A percentile compares a stretch with the other conserved stretches of the same genome.
Evolutionary conservation across 306 rosid species (phyloP).

Genomic region (Canavalia ensiformis): DNA sequence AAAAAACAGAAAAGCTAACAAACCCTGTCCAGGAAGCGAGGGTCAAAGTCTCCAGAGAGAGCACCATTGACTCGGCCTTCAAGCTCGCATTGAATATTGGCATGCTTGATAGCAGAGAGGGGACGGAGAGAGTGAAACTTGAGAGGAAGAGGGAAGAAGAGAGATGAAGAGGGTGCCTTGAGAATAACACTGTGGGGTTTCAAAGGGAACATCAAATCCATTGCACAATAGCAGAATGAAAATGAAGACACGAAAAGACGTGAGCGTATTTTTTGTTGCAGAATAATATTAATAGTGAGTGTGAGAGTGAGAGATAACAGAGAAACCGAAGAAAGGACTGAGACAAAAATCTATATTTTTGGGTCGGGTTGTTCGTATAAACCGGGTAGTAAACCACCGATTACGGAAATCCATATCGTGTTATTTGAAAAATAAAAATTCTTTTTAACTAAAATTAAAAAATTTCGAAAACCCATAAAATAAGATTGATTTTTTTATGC

Average conservation of each 20-base stretch:
- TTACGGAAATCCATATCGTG: neutral
- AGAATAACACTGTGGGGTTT: conserved; percentile 48
- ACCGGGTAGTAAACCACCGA: neutral
- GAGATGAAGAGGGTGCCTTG: conserved; percentile 47
- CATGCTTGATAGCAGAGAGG: conserved; percentile 54
- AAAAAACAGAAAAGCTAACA: conserved; percentile 26
- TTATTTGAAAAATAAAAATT: neutral
- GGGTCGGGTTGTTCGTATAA: neutral
- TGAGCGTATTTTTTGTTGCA: too few relatives aligned
- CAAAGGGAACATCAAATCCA: conserved; percentile 56
- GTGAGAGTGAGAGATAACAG: too few relatives aligned
- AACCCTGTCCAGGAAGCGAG: conserved; percentile 87
- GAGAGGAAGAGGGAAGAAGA: conserved; percentile 46
- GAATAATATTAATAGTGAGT: too few relatives aligned
- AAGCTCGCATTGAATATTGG: conserved; percentile 72
- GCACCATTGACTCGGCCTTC: conserved; percentile 78
- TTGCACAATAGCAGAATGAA: neutral
- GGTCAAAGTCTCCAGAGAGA: conserved; percentile 75
- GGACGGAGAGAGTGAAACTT: conserved; percentile 43
- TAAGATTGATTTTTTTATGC: too few relatives aligned
- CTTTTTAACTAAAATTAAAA: neutral
- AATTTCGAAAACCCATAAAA: neutral
- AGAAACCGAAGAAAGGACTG: too few relatives aligned
- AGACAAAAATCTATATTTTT: neutral
- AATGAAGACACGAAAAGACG: too few relatives aligned